phyloP scores from a whole-genome alignment of 331 rosid species.

The Malus hybrid region DNA sequence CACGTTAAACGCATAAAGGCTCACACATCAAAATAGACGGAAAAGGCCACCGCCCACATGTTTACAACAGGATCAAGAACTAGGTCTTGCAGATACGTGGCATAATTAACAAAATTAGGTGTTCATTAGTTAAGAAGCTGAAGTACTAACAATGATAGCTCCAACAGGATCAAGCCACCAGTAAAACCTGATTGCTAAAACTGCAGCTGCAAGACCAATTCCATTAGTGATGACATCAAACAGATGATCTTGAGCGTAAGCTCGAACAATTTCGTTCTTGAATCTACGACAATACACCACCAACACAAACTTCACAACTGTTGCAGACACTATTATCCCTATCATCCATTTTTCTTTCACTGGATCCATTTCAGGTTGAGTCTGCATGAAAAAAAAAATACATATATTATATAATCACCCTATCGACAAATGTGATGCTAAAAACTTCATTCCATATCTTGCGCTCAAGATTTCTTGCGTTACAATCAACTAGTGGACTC shows the following conservation, averaged over 20 bases:
- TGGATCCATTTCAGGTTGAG: slow-evolving; percentile 58
- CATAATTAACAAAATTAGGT: neutral
- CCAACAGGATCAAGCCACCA: slow-evolving; percentile 97
- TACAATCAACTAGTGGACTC: neutral
- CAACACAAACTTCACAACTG: slow-evolving; percentile 47
- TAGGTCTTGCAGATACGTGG: neutral
- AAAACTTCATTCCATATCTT: neutral
- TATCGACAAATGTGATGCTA: neutral
- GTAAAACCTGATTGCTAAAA: slow-evolving; percentile 65
- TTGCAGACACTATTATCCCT: slow-evolving; percentile 72
- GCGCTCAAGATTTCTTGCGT: neutral
- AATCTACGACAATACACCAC: slow-evolving; percentile 72
- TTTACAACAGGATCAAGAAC: too few relatives aligned
- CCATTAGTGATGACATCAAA: slow-evolving; percentile 89
- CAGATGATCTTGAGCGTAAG: slow-evolving; percentile 89
- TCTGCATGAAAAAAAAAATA: slow-evolving; percentile 15
- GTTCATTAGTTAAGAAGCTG: neutral
- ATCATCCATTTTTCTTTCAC: slow-evolving; percentile 82
- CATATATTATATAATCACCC: too few relatives aligned
- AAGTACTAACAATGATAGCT: slow-evolving; percentile 53
- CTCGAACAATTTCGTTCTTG: slow-evolving; percentile 67
- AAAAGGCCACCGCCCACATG: too few relatives aligned
- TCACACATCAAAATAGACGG: too few relatives aligned
- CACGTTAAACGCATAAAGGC: too few relatives aligned
- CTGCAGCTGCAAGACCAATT: slow-evolving; percentile 66